Conservation (phyloP, 108 stramenopile species). For the Schizochytrium sp. region DNA sequence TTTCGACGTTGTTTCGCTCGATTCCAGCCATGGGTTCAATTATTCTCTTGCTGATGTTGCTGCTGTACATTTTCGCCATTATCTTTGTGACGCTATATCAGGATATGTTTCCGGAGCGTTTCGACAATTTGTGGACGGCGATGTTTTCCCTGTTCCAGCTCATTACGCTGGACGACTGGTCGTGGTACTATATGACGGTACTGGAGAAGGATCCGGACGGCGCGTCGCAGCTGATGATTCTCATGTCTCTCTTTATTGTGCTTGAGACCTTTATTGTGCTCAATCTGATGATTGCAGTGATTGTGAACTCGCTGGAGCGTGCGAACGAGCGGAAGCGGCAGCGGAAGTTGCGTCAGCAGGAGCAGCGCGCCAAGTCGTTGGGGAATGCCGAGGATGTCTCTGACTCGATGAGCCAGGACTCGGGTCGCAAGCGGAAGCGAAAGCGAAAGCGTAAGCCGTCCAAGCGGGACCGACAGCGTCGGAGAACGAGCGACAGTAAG, state of each 20-base stretch:
- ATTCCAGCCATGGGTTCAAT: constrained; percentile 13
- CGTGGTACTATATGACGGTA: not conserved
- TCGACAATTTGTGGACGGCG: not conserved
- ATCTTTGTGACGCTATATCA: constrained; percentile 15
- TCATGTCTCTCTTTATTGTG: constrained; percentile 6
- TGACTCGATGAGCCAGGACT: too few relatives aligned
- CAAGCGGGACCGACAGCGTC: too few relatives aligned
- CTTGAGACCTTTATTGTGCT: not conserved
- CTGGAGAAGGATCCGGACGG: not conserved
- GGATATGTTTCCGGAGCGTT: not conserved
- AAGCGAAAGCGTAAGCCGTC: not conserved
- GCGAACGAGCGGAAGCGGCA: not conserved
- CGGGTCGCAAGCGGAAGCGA: not conserved
- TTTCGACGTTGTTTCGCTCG: not conserved
- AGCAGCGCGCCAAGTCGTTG: not conserved
- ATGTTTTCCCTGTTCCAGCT: constrained; percentile 15
- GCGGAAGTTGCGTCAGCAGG: not conserved
- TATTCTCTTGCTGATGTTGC: not conserved
- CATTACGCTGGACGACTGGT: not conserved
- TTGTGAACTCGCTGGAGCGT: not conserved
- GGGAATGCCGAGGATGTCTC: too few relatives aligned
- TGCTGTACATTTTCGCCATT: constrained; percentile 18
- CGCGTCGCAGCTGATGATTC: not conserved
- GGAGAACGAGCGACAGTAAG: too few relatives aligned
- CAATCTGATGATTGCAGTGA: not conserved